Conservation (phyloP, 306 rosid species). For the Arachis hypogaea region DNA sequence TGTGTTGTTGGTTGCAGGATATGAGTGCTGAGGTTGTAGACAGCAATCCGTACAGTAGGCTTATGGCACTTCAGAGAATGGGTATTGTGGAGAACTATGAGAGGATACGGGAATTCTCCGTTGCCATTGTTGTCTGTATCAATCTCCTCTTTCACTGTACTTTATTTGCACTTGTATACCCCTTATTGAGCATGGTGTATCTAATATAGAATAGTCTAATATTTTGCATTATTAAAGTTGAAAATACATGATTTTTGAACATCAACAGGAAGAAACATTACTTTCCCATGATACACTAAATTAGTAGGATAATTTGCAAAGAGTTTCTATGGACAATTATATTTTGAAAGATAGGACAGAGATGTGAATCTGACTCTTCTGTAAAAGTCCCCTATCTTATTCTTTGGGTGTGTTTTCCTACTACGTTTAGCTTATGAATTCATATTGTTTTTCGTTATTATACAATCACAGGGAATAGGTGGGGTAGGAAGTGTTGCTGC, state of each 20-base stretch:
- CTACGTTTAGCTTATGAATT: conserved; percentile 22
- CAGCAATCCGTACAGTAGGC: conserved; percentile 97
- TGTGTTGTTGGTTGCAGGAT: conserved; percentile 58
- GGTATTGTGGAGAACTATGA: conserved; percentile 94
- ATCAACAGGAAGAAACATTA: too few species aligned
- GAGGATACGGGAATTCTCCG: conserved; percentile 89
- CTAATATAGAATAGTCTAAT: too few species aligned
- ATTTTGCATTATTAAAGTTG: too few species aligned
- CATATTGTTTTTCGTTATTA: conserved; percentile 29
- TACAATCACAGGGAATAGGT: conserved; percentile 77
- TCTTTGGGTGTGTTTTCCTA: not conserved
- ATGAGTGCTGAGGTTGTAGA: conserved; percentile 97
- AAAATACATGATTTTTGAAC: too few species aligned
- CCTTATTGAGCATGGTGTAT: too few species aligned
- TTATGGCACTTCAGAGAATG: conserved; percentile 99
- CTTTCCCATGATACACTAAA: too few species aligned
- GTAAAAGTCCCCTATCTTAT: conserved; percentile 8
- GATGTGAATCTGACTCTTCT: not conserved
- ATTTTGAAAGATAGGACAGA: not conserved
- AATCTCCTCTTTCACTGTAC: conserved; percentile 47
- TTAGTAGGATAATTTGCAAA: too few species aligned
- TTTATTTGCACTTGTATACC: not conserved
- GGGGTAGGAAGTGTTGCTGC: conserved; percentile 99
- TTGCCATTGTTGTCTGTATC: conserved; percentile 94
- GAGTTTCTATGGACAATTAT: too few species aligned